A percentile compares a stretch with the other conserved stretches of the same genome.
phyloP scores from a whole-genome alignment of 331 rosid genomes.

The Prunus yedoensis region DNA sequence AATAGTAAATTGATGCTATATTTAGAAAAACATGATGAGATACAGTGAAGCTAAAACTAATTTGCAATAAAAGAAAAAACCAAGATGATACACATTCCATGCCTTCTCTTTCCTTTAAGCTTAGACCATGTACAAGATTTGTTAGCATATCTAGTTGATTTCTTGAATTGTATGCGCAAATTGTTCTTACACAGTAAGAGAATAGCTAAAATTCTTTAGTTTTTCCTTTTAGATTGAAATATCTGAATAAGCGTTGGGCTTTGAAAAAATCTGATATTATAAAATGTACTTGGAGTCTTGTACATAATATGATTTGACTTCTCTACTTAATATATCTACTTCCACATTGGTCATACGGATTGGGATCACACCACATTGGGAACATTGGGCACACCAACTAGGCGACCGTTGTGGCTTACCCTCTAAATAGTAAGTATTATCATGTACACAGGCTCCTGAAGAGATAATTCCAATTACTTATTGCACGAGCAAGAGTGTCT shows the following conservation, averaged over 20 bases:
- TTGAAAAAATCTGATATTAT: background rate
- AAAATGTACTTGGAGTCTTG: background rate
- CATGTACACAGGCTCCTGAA: background rate
- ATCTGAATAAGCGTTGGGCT: background rate
- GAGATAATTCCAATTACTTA: background rate
- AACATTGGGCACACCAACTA: background rate
- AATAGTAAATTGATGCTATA: background rate
- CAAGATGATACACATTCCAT: background rate
- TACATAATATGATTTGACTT: too few relatives aligned
- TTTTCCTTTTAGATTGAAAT: background rate
- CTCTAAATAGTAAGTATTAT: background rate
- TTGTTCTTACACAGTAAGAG: background rate
- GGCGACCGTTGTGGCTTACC: background rate
- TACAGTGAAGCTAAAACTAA: constrained; percentile 2
- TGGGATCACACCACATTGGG: background rate
- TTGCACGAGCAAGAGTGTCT: background rate
- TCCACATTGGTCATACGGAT: background rate
- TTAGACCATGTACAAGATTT: background rate
- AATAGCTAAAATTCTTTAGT: background rate
- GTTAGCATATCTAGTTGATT: background rate
- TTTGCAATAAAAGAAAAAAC: background rate
- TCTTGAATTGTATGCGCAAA: background rate
- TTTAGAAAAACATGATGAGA: background rate
- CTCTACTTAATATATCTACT: background rate
- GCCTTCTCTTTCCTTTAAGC: background rate